Evolutionary conservation across 2,329 filamentous ascomycete species (phyloP).

Genomic region (Aplosporella prunicola): DNA sequence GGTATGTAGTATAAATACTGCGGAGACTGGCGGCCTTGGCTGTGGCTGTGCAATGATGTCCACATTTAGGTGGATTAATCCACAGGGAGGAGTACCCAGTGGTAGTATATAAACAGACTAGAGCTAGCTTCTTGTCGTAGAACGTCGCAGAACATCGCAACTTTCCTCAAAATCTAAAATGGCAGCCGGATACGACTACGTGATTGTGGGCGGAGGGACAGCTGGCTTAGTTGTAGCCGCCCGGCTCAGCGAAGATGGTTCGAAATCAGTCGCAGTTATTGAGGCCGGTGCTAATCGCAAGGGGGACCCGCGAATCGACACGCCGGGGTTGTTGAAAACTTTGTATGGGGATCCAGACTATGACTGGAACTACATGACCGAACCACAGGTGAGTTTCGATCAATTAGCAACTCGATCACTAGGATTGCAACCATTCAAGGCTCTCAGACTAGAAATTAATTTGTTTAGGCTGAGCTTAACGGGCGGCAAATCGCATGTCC

Average conservation of each 20-base stretch:
- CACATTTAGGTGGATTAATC: too few species aligned
- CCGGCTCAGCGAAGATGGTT: conserved; percentile 20
- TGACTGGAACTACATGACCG: conserved; percentile 23
- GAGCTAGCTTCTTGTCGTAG: too few species aligned
- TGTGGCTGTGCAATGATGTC: too few species aligned
- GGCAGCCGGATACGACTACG: conserved; percentile 7
- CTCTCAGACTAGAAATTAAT: background rate
- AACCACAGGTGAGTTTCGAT: conserved; percentile 20
- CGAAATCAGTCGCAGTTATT: conserved; percentile 14
- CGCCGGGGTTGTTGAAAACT: conserved; percentile 16
- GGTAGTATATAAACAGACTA: too few species aligned
- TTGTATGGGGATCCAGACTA: conserved; percentile 21
- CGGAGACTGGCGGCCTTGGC: too few species aligned
- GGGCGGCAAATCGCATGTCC: conserved; percentile 19
- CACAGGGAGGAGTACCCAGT: too few species aligned
- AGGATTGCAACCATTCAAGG: too few species aligned
- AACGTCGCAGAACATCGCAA: too few species aligned
- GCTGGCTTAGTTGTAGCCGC: conserved; percentile 13
- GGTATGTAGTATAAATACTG: too few species aligned
- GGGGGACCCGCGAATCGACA: conserved; percentile 20
- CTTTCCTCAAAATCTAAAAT: too few species aligned
- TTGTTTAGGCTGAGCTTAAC: conserved; percentile 3
- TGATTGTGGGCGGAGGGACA: conserved; percentile 13
- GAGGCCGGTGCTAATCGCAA: conserved; percentile 18
- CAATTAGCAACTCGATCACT: too few species aligned